Evolutionary conservation across 768 basidiomycete species (phyloP).

Genomic region (Naganishia randhawae): DNA sequence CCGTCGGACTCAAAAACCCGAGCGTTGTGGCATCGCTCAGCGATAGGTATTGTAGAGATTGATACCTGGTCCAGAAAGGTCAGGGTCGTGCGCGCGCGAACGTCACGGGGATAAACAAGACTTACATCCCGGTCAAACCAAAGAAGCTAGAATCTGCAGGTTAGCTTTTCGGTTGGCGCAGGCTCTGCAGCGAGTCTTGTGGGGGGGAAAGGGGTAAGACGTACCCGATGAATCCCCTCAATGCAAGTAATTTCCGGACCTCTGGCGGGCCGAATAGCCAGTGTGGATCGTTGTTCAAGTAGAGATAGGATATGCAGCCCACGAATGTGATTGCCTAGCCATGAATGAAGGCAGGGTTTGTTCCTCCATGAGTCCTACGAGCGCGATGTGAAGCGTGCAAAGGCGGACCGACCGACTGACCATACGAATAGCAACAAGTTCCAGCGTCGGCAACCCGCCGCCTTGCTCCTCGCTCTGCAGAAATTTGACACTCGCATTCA

Average conservation of each 20-base stretch:
- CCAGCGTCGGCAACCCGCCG: conserved; percentile 29
- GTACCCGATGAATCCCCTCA: conserved; percentile 65
- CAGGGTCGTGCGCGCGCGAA: too few relatives aligned
- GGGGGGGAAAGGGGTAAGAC: neutral
- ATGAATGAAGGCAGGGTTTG: neutral
- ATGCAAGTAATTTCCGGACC: conserved; percentile 59
- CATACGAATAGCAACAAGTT: conserved; percentile 64
- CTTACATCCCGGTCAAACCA: conserved; percentile 60
- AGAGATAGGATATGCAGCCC: conserved; percentile 59
- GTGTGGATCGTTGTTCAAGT: conserved; percentile 55
- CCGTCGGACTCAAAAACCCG: conserved; percentile 68
- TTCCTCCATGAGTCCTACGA: neutral
- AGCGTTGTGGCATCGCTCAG: conserved; percentile 74
- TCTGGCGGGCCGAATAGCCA: conserved; percentile 68
- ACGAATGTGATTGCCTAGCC: conserved; percentile 58
- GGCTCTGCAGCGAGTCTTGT: conserved; percentile 28
- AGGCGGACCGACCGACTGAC: conserved; percentile 44
- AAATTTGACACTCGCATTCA: conserved; percentile 24
- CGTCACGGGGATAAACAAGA: conserved; percentile 27
- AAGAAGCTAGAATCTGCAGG: conserved; percentile 59
- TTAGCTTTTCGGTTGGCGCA: neutral
- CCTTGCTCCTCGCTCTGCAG: conserved; percentile 20
- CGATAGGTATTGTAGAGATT: conserved; percentile 68
- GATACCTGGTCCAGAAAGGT: conserved; percentile 54
- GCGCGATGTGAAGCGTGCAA: neutral